Base-by-base conservation (phyloP, 2,329 filamentous ascomycete genomes). In the Xylariaceae sp. region DNA sequence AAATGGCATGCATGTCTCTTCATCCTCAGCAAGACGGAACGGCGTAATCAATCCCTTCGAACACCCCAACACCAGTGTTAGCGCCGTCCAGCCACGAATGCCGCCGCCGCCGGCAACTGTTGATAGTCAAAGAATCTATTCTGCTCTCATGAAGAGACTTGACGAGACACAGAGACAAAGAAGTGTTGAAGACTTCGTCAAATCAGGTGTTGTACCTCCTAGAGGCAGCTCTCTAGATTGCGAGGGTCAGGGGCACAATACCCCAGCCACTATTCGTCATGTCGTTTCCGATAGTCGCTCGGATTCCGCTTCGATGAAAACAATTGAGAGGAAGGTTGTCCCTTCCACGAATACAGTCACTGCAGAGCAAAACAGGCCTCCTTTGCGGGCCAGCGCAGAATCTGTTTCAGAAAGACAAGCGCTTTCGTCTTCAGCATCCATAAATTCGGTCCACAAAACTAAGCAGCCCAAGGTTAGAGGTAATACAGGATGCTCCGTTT, bases 81-180 rank as follows among this genome's bases (percentile, higher is more conserved):
- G 48, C 48, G 48, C 46, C 20, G 29, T 54, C 48, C 59, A 59
- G 42, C 57, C 55, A 18, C 44, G 55, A 42, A 40, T 52, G 21
- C 60, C 51, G 54, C 64, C 37, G 64, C 53, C 61, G 64, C 40
- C 67, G 56, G 58, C 64, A 50, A 64, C 74, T 0, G 73, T 84
- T 20, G 79, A 87, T 54, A 85, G 82, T 56, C 78, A 85, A 40
- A 78, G 81, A 37, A 78, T 89, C 2, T 89, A 87, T 64, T 84
- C 83, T 5, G 86, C 85, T 1, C 73, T 89, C n/a, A 83, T 89
- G 72, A 82, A 82, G 58, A 76, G 78, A 32, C 70, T 85, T 42
- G 70, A 77, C 9, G 75, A 79, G 10, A 75, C 73, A 7, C 61
- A 67, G 42, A 55, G 56, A 18, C 60, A 66, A 46, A 57, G 49